phyloP scores from a whole-genome alignment of 345 rosid species.

The Eucalyptus cloeziana region DNA sequence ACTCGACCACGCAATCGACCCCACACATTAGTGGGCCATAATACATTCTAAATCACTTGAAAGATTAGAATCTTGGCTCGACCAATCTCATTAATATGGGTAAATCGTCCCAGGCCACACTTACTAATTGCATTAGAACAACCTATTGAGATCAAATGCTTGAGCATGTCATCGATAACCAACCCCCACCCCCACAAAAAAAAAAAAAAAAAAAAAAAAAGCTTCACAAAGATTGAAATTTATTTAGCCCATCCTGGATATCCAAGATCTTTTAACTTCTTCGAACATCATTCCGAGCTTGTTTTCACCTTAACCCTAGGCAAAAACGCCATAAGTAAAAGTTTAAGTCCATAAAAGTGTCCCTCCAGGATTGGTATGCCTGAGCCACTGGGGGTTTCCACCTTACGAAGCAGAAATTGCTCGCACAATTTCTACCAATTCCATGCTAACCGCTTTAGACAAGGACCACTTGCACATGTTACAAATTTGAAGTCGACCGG shows the following conservation, averaged over 20 bases:
- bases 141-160: not conserved
- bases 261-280: not conserved
- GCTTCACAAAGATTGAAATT: not conserved
- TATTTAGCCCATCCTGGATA: not conserved
- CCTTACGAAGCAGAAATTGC: not conserved
- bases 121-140: not conserved
- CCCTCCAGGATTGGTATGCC: not conserved
- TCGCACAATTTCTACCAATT: not conserved
- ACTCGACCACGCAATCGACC: no score
- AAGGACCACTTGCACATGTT: not conserved
- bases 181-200: not conserved
- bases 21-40: not conserved
- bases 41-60: not conserved
- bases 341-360: fast-evolving
- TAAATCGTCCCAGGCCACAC: not conserved
- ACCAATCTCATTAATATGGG: not conserved
- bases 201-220: no score
- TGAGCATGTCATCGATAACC: not conserved
- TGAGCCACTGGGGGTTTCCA: not conserved
- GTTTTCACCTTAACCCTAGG: not conserved
- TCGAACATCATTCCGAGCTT: not conserved
- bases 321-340: not conserved
- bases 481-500: not conserved
- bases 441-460: not conserved
- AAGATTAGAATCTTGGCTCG: not conserved